Evolutionary conservation across 345 rosid species (phyloP), one percentile per base, ranked within the genome.

Genomic region (Raphanus raphanistrum): DNA sequence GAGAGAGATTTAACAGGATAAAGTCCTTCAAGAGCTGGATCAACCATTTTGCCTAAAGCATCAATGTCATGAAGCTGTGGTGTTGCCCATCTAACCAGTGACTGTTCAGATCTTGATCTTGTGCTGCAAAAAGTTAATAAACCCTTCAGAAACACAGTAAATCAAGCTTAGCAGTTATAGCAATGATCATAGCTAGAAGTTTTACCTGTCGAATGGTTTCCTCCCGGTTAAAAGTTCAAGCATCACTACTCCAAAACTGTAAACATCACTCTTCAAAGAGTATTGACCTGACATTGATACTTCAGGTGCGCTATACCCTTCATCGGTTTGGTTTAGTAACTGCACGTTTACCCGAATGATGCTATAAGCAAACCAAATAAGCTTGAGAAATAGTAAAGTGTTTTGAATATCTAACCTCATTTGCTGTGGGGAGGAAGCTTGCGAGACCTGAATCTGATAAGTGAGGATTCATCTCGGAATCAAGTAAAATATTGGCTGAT

Each of bases 51-150:
- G 1, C 86, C 82, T 69, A 94, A 80, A 58, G 98, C 98, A 84
- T 94, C 97, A 26, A 94, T 94, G 76, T 92, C 98, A n/a, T 94
- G 99, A 63, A 95, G 99, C 82, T 95, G 98, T 79, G 99, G 99
- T n/a, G 94, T 95, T 17, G 97, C 97, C 99, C 99, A 95, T 79
- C 96, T 84, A 76, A 95, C 99, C 87, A 95, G 75, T 70, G 97
- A 92, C 82, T 95, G 99, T 85, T 95, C 98, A 10, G 84, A 72
- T 75, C 97, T 91, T 74, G 91, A 87, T 85, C 88, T 92, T 45
- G 97, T 84, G 89, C 99, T 95, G 94, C 64, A 63, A 50, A 35
- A 68, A 45, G 66, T 60, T 3, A 48, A 48, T 13, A 27, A 27
- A 54, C 8, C 55, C 55, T 28, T 50, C 43, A 38, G 59, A 50